Evolutionary conservation across 176 grass and related monocot genomes (phyloP).

Genomic region (Cenchrus purpureus): DNA sequence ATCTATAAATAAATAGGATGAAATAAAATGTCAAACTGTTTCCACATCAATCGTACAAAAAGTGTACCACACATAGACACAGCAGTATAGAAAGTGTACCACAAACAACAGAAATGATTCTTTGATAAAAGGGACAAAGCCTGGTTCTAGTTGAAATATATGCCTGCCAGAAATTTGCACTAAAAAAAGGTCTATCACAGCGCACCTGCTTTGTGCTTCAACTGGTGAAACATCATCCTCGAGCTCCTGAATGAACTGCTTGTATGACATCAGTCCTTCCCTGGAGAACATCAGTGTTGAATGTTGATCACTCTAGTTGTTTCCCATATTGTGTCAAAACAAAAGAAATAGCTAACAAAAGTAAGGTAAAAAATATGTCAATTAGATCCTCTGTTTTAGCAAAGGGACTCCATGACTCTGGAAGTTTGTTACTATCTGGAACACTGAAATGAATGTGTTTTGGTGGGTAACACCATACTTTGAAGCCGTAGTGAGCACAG

Average conservation of each 20-base stretch:
- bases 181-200: conserved; percentile 6
- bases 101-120: not conserved
- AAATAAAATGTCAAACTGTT: conserved; percentile 21
- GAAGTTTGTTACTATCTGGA: not conserved
- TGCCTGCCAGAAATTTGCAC: conserved; percentile 21
- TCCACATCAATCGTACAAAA: conserved; percentile 6
- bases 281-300: conserved; percentile 46
- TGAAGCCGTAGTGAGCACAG: not conserved
- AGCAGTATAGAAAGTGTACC: not conserved
- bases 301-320: conserved; percentile 22
- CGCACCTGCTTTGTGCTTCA: conserved; percentile 86
- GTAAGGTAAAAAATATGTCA: not conserved
- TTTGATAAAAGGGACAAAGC: conserved; percentile 1
- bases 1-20: conserved; percentile 60
- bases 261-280: conserved; percentile 97
- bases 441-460: not conserved
- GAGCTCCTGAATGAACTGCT: conserved; percentile 98
- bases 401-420: not conserved
- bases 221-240: conserved; percentile 95
- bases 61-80: not conserved
- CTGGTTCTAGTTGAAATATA: conserved; percentile 22
- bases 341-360: conserved; percentile 24
- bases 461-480: not conserved
- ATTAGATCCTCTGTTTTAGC: conserved; percentile 8
- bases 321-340: not conserved